phyloP scores from a whole-genome alignment of 805 yeast species.

The Kazachstania bromeliacearum region DNA sequence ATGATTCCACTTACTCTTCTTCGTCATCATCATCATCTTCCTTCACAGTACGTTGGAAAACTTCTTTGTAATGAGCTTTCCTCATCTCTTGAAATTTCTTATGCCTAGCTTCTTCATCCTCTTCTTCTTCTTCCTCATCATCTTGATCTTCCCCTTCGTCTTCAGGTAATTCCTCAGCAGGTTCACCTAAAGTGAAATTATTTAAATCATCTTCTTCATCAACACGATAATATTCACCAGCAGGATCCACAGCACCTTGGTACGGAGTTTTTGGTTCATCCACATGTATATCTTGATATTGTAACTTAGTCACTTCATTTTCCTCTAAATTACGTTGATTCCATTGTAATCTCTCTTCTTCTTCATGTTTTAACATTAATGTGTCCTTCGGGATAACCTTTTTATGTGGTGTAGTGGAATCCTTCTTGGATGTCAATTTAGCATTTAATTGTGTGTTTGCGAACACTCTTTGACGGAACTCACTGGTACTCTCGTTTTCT shows the following conservation, averaged over 20 bases:
- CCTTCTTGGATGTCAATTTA: constrained; percentile 31
- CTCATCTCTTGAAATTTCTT: constrained; percentile 66
- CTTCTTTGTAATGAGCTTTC: constrained; percentile 64
- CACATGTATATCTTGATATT: constrained; percentile 41
- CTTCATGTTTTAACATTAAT: constrained; percentile 20
- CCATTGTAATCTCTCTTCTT: constrained; percentile 57
- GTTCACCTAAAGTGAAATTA: constrained; percentile 48
- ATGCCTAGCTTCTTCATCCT: constrained; percentile 48
- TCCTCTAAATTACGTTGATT: constrained; percentile 68
- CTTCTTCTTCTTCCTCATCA: constrained; percentile 30
- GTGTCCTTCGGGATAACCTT: constrained; percentile 25
- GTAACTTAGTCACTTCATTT: constrained; percentile 58
- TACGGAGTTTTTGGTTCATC: constrained; percentile 96
- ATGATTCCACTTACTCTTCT: no score
- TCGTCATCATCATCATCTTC: constrained; percentile 20
- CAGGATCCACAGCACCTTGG: constrained; percentile 79
- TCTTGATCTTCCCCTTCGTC: constrained; percentile 28
- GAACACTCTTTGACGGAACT: constrained; percentile 59
- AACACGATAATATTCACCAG: constrained; percentile 65
- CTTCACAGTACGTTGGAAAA: constrained; percentile 23
- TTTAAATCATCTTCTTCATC: constrained; percentile 56
- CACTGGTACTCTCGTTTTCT: constrained; percentile 25
- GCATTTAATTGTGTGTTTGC: constrained; percentile 75
- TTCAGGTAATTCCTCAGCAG: constrained; percentile 34
- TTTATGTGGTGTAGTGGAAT: not conserved